Evolutionary conservation across 331 rosid genomes (phyloP).

Genomic region (Malus hybrid): DNA sequence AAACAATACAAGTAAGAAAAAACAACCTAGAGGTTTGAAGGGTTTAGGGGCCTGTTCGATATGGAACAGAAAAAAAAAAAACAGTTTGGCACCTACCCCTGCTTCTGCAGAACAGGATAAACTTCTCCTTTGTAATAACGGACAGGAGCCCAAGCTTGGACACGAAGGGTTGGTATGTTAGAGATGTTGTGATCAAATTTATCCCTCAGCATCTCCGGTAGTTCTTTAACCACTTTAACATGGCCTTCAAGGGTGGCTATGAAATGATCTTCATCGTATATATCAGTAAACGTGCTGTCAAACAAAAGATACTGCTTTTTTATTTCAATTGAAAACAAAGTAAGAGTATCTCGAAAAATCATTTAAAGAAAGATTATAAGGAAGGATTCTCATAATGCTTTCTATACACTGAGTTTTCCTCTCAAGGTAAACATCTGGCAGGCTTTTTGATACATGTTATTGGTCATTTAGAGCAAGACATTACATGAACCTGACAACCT

Average conservation of each 20-base stretch:
- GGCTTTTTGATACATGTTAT: neutral
- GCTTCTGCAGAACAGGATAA: slow-evolving; percentile 64
- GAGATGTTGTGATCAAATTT: slow-evolving; percentile 55
- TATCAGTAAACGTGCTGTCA: slow-evolving; percentile 71
- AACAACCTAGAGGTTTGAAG: neutral
- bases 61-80: slow-evolving; percentile 5
- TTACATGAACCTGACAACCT: neutral
- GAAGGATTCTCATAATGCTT: slow-evolving; percentile 6
- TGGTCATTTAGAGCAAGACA: neutral
- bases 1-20: neutral
- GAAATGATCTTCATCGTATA: slow-evolving; percentile 87
- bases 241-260: slow-evolving; percentile 72
- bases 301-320: neutral
- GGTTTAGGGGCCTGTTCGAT: neutral
- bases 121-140: slow-evolving; percentile 72
- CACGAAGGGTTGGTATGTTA: slow-evolving; percentile 60
- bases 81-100: slow-evolving; percentile 55
- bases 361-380: neutral
- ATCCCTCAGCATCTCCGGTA: slow-evolving; percentile 63
- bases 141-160: slow-evolving; percentile 87
- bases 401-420: neutral
- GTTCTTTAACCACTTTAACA: slow-evolving; percentile 87
- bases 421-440: neutral
- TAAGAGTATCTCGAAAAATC: neutral
- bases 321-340: neutral